Percentiles rank a stretch among this genome's conserved stretches.
phyloP scores from a whole-genome alignment of 2,329 filamentous ascomycete genomes.

The Chaetomium sp. region DNA sequence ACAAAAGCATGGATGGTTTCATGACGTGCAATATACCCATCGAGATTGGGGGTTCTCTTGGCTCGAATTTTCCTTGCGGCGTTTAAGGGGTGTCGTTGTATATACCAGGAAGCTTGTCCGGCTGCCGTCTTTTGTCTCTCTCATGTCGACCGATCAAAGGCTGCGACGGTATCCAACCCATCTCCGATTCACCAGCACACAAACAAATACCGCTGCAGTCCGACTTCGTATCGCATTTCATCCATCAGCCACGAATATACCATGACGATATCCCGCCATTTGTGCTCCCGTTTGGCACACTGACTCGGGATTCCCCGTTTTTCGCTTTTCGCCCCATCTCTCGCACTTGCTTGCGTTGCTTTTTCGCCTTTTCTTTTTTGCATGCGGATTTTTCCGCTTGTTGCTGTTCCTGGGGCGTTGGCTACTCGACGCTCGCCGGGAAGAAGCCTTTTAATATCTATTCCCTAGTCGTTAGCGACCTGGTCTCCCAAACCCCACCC shows the following conservation, averaged over 20 bases:
- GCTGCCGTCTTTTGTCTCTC: conserved; percentile 5
- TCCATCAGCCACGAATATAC: conserved; percentile 55
- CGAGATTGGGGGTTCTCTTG: conserved; percentile 31
- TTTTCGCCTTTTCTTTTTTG: conserved; percentile 27
- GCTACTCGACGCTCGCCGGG: conserved; percentile 6
- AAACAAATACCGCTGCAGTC: conserved; percentile 30
- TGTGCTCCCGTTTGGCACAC: conserved; percentile 60
- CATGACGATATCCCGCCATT: conserved; percentile 60
- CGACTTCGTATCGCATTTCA: conserved; percentile 44
- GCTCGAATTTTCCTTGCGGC: conserved; percentile 31
- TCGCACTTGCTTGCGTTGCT: conserved; percentile 30
- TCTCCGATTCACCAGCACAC: conserved; percentile 32
- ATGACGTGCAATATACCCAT: conserved; percentile 38
- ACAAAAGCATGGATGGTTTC: conserved; percentile 31
- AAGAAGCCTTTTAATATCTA: conserved; percentile 35
- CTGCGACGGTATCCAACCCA: conserved; percentile 23
- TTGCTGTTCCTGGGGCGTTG: conserved; percentile 22
- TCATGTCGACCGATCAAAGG: not conserved
- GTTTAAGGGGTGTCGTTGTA: conserved; percentile 34
- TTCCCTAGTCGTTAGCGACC: conserved; percentile 25
- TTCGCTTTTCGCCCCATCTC: conserved; percentile 37
- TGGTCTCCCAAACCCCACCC: conserved; percentile 9
- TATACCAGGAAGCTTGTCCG: conserved; percentile 32
- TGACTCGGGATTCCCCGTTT: conserved; percentile 49
- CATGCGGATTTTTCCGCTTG: conserved; percentile 37